These are phyloP conservation scores for Gossypium ekmanianum DNA, from an alignment of 345 rosid species.

Conservation along the genomic window DNA sequence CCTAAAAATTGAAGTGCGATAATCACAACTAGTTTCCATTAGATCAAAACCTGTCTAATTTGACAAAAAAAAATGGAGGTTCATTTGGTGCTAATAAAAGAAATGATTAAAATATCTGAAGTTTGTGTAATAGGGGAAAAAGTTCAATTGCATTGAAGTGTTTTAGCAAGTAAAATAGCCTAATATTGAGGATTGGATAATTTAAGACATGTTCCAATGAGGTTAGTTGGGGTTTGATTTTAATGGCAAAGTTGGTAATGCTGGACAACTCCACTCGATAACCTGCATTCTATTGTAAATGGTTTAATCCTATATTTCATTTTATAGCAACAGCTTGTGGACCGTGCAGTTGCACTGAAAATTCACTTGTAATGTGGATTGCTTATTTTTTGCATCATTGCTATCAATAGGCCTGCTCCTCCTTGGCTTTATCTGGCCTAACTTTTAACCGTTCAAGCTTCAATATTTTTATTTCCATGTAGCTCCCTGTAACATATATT, in stretches of 20 bases:
- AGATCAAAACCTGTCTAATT: too few relatives aligned
- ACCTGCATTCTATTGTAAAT: neutral
- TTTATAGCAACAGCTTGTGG: neutral
- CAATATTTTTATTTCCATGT: neutral
- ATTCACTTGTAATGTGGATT: neutral
- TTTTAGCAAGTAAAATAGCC: too few relatives aligned
- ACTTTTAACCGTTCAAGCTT: neutral
- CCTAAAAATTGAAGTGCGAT: too few relatives aligned
- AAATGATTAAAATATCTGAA: neutral
- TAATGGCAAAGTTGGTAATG: neutral
- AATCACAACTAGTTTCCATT: too few relatives aligned
- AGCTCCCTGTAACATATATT: neutral
- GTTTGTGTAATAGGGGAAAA: neutral
- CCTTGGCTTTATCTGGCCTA: neutral
- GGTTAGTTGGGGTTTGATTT: neutral
- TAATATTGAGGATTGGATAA: neutral
- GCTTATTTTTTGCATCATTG: too few relatives aligned
- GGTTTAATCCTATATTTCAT: neutral
- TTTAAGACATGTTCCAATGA: neutral
- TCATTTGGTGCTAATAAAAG: too few relatives aligned
- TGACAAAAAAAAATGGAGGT: too few relatives aligned
- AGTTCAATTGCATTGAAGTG: too few relatives aligned
- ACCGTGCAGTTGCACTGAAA: neutral
- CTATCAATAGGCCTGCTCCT: neutral
- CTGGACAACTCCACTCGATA: neutral